phyloP scores from a whole-genome alignment of 2,329 filamentous ascomycete genomes.

The Bipolaris bicolor region DNA sequence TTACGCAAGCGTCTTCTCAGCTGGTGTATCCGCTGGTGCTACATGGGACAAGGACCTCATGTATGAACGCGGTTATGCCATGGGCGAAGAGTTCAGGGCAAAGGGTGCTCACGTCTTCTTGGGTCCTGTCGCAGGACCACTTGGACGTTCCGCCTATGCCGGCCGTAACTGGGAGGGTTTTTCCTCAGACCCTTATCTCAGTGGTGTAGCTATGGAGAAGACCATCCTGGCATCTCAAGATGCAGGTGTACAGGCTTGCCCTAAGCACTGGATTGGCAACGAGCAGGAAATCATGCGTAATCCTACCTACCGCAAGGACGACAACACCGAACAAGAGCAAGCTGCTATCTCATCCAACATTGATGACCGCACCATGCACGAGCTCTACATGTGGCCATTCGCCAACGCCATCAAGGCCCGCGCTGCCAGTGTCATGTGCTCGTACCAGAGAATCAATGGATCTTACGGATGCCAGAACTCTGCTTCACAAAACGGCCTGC shows the following conservation, averaged over 20 bases:
- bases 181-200: conserved; percentile 53
- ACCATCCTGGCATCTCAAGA: conserved; percentile 51
- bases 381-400: conserved; percentile 71
- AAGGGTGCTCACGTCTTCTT: conserved; percentile 52
- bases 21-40: conserved; percentile 46
- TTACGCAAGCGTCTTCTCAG: conserved; percentile 50
- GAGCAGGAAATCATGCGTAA: conserved; percentile 63
- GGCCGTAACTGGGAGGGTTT: conserved; percentile 57
- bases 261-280: conserved; percentile 65
- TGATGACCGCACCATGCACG: conserved; percentile 69
- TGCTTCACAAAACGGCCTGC: conserved; percentile 56
- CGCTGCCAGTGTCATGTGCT: conserved; percentile 67
- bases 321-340: conserved; percentile 49
- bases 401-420: conserved; percentile 65
- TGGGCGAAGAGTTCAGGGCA: conserved; percentile 45
- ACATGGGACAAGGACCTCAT: conserved; percentile 51
- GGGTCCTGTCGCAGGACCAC: conserved; percentile 58
- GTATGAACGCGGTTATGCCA: conserved; percentile 45
- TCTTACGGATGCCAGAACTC: conserved; percentile 47
- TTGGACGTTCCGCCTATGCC: conserved; percentile 51
- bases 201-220: conserved; percentile 49
- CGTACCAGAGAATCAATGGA: conserved; percentile 49
- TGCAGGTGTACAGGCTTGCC: conserved; percentile 51
- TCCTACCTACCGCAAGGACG: conserved; percentile 60
- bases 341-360: conserved; percentile 67